Evolutionary conservation across 176 grass and related monocot genomes (phyloP).

Genomic region (Musa schizocarpa): DNA sequence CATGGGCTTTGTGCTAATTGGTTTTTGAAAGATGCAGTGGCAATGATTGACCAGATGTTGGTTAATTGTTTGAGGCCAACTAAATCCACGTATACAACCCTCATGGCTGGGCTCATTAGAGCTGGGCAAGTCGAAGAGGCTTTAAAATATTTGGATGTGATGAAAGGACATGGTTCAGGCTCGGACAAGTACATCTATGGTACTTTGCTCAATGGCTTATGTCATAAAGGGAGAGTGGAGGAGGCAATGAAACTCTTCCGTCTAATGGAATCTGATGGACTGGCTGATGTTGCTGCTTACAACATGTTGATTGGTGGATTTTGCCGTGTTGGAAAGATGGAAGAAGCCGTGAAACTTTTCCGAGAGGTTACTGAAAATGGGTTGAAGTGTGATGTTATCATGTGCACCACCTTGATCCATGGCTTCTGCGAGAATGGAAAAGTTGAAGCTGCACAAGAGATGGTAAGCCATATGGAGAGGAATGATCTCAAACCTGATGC

Average conservation of each 20-base stretch:
- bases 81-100: neutral
- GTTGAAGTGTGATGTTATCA: neutral
- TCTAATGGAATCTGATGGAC: neutral
- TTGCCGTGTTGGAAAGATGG: slow-evolving; percentile 10
- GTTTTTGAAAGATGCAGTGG: neutral
- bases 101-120: neutral
- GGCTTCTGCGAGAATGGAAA: slow-evolving; percentile 9
- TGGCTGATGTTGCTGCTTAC: slow-evolving; percentile 9
- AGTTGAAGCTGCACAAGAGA: neutral
- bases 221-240: slow-evolving; percentile 1
- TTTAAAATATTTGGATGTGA: slow-evolving; percentile 4
- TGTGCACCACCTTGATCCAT: slow-evolving; percentile 14
- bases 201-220: neutral
- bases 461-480: neutral
- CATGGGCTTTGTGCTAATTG: slow-evolving; percentile 1
- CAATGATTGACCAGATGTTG: slow-evolving; percentile 5
- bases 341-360: slow-evolving; percentile 1
- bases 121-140: neutral
- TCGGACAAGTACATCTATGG: slow-evolving; percentile 9
- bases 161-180: neutral
- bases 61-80: neutral
- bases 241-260: neutral
- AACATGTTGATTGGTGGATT: slow-evolving; percentile 12
- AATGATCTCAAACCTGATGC: neutral
- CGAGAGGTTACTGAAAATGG: slow-evolving; percentile 2